Conservation (phyloP, 2,329 filamentous ascomycete genomes). For the Aspergillus fischeri region DNA sequence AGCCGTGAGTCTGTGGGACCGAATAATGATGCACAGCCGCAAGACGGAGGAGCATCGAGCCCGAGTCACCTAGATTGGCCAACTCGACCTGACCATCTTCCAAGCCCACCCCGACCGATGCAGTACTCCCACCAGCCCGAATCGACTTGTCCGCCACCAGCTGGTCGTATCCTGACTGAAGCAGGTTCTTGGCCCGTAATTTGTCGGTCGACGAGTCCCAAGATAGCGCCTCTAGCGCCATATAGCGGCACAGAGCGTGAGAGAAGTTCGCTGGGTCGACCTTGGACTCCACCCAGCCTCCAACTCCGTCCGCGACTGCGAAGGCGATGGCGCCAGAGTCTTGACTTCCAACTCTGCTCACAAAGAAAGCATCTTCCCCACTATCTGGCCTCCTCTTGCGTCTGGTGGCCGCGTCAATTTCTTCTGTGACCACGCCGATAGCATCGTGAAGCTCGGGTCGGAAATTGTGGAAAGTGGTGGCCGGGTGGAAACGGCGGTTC, state of each 20-base stretch:
- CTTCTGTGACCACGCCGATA: conserved; percentile 32
- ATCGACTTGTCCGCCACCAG: conserved; percentile 72
- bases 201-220: conserved; percentile 42
- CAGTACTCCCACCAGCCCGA: conserved; percentile 82
- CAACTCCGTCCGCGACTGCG: conserved; percentile 89
- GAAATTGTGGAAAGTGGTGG: conserved; percentile 69
- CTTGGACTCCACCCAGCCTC: conserved; percentile 88
- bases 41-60: conserved; percentile 79
- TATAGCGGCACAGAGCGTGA: conserved; percentile 87
- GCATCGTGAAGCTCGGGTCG: conserved; percentile 46
- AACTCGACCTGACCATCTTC: conserved; percentile 74
- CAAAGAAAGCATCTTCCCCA: conserved; percentile 96
- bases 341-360: conserved; percentile 69
- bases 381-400: conserved; percentile 66
- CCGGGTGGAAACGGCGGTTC: conserved; percentile 62
- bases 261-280: conserved; percentile 95
- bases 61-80: conserved; percentile 93
- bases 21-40: conserved; percentile 83
- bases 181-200: conserved; percentile 61
- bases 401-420: conserved; percentile 49
- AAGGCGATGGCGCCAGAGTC: conserved; percentile 59
- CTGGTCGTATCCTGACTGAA: conserved; percentile 80
- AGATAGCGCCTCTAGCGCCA: conserved; percentile 70
- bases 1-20: conserved; percentile 86
- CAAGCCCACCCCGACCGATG: conserved; percentile 75